Percentiles rank a stretch among this genome's conserved stretches.
Conservation (phyloP, 2,329 filamentous ascomycete species). For the Phialophora expanda region DNA sequence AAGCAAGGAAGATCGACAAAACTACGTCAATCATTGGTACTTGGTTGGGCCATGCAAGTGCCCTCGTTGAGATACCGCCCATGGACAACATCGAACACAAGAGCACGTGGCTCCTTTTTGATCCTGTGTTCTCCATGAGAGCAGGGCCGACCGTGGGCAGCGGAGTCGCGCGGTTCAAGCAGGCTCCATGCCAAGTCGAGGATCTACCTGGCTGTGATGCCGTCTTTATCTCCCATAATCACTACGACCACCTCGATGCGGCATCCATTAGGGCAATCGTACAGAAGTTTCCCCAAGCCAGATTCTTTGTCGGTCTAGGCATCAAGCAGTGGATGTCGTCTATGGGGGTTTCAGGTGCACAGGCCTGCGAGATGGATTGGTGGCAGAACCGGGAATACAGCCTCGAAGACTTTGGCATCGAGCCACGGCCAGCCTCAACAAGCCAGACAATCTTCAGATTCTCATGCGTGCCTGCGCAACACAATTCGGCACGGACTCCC, state of each 20-base stretch:
- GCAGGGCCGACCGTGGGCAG: conserved; percentile 27
- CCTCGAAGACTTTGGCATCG: conserved; percentile 34
- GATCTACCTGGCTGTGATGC: conserved; percentile 46
- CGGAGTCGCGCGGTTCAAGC: conserved; percentile 25
- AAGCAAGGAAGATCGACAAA: conserved; percentile 14
- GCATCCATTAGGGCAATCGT: conserved; percentile 51
- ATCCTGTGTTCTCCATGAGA: conserved; percentile 29
- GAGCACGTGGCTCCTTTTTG: conserved; percentile 28
- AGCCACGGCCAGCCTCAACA: conserved; percentile 28
- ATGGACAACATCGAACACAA: conserved; percentile 5
- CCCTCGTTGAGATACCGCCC: conserved; percentile 28
- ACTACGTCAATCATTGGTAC: conserved; percentile 22
- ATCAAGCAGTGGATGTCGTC: conserved; percentile 33
- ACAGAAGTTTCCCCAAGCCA: conserved; percentile 45
- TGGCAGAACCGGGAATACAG: conserved; percentile 46
- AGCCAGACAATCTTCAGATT: conserved; percentile 21
- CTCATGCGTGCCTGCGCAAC: conserved; percentile 45
- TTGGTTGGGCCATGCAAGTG: conserved; percentile 31
- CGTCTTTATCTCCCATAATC: conserved; percentile 61
- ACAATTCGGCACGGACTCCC: conserved; percentile 51
- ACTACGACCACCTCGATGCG: conserved; percentile 62
- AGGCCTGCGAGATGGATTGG: conserved; percentile 57
- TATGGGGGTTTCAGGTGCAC: conserved; percentile 45
- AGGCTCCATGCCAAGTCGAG: conserved; percentile 26
- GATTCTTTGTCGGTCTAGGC: conserved; percentile 53